Evolutionary conservation across 345 rosid species (phyloP), one percentile per base, ranked within the genome.

Genomic region (Salix caprea): DNA sequence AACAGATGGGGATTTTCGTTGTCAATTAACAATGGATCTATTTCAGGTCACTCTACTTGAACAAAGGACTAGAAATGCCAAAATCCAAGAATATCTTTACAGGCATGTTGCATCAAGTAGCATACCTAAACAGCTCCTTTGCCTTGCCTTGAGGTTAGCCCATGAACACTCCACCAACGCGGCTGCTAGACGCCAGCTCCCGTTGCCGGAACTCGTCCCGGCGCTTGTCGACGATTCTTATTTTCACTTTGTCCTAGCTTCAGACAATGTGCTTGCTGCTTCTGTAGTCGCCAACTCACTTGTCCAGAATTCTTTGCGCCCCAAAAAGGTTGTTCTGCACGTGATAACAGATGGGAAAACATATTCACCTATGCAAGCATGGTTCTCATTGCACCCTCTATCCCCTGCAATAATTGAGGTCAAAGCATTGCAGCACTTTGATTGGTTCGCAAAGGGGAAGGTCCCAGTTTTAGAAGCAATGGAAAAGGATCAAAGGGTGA

Each of bases 381-480:
- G 99, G 99, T 96, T 96, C 85, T 92, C 99, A 1, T 37, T 96
- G 83, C 98, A 96, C 80, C 86, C 94, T 65, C 79, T 93, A 14
- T 75, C 87, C 3, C 97, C 98, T n/a, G 90, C 99, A 12, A 79
- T 96, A 18, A 80, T 96, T 76, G 98, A 96, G 86, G 98, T 96
- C 18, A 93, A 93, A 90, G 98, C 95, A 15, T 77, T 94, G 93
- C 98, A 96, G 78, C 99, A 96, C 76, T 96, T 94, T 1, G 99
- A 96, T 52, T 96, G 98, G 99, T 83, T 96, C 77, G 80, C 97
- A 0, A 96, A 93, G 86, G 98, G 99, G 71, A 96, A 92, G 78
- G 94, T 92, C 23, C 98, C 99, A 0, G 98, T 96, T 76, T 69
- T 96, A 80, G 97, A 96, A 88, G 98, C 98, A 67, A 93, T 96